Conservation (phyloP, 1,284 basidiomycete genomes). For the Boletus hoseneyae region DNA sequence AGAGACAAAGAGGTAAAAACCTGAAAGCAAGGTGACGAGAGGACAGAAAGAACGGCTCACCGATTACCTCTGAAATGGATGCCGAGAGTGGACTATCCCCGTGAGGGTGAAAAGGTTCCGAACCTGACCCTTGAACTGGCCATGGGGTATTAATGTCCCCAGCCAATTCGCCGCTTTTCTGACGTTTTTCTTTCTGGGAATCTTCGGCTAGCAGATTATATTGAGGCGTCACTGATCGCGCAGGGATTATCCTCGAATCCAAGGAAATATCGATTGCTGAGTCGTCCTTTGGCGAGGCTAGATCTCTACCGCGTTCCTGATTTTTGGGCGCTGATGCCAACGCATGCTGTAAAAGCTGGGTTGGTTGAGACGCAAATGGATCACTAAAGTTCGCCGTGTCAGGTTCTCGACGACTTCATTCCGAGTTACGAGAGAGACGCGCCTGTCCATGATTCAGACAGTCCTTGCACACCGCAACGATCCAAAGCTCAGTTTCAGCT, state of each 20-base stretch:
- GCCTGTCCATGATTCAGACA: constrained; percentile 31
- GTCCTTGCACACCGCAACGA: background rate
- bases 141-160: constrained; percentile 5
- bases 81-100: constrained; percentile 26
- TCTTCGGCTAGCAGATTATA: constrained; percentile 48
- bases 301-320: constrained; percentile 13
- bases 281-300: constrained; percentile 17
- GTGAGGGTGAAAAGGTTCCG: constrained; percentile 27
- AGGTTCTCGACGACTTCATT: constrained; percentile 10
- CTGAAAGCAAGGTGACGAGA: constrained; percentile 20
- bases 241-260: constrained; percentile 28
- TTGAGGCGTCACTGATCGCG: constrained; percentile 31
- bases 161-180: constrained; percentile 8
- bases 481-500: background rate
- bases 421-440: constrained; percentile 23
- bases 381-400: constrained; percentile 22
- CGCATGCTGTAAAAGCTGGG: constrained; percentile 35
- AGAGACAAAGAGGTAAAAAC: constrained; percentile 26
- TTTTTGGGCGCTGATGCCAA: constrained; percentile 18
- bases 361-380: constrained; percentile 25
- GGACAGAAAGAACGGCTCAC: constrained; percentile 29
- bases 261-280: constrained; percentile 21
- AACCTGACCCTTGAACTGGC: constrained; percentile 19
- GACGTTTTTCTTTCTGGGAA: constrained; percentile 50
- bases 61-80: constrained; percentile 27